Evolutionary conservation across 2,329 filamentous ascomycete genomes (phyloP), one percentile per base, ranked within the genome.

Genomic region (Pseudonectria buxi): DNA sequence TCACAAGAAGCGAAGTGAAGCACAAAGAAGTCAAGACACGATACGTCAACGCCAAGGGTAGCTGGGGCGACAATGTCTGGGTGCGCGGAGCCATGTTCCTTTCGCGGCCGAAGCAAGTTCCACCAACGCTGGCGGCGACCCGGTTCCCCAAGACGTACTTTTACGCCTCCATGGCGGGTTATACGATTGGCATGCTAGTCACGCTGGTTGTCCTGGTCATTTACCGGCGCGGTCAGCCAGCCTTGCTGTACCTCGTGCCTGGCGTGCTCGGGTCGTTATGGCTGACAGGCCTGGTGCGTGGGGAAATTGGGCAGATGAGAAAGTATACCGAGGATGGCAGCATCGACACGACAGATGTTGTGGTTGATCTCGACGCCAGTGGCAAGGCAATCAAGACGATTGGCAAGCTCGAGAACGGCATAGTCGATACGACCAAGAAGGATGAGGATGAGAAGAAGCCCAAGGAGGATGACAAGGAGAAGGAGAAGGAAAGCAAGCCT

Each of bases 181-280:
- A 96, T 58, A 52, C 84, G 0, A 31, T 81, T 4, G 89, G 87
- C 1, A 85, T 96, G 78, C 43, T 87, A 3, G 67, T 71, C 3
- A 95, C 90, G 0, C 62, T 95, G 13, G 65, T 72, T 0, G 83
- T 88, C 50, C 83, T 96, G 63, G 70, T 88, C 32, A 64, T 86
- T 9, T 92, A 79, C 53, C 73, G 82, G 30, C 86, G 86, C 43
- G 86, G 86, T 3, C 90, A 98, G 56, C 90, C 90, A 1, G 90
- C 92, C 7, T 70, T 98, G 24, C 67, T 98, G 11, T 96, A 96
- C 56, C 76, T 98, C 6, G 92, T 96, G 0, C 90, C 90, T 0
- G 82, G 85, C 1, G 86, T 96, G 0, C 64, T 95, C 5, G 69
- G 74, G 2, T 74, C 81, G 2, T 56, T 92, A 1, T 94, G 86